These are phyloP conservation scores for Gracilaria domingensis DNA, from an alignment of 23 red algal genomes.

Conservation along the genomic window DNA sequence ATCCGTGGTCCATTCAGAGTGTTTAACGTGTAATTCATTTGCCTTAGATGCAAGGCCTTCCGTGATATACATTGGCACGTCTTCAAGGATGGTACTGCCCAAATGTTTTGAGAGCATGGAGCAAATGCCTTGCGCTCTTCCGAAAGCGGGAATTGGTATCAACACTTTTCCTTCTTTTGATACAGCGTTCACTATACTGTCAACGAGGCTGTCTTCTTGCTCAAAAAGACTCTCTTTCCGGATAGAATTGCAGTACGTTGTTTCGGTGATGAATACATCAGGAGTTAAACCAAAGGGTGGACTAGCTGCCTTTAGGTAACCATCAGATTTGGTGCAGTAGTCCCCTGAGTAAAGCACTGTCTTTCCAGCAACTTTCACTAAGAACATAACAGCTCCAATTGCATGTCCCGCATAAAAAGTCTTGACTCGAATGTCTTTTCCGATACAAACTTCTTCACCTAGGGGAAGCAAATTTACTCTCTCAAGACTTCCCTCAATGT, in stretches of 20 bases:
- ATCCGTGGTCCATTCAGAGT: slow-evolving; percentile 34
- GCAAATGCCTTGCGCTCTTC: slow-evolving; percentile 68
- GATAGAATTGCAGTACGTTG: slow-evolving; percentile 70
- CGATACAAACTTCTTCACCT: slow-evolving; percentile 10
- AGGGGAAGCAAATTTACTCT: slow-evolving; percentile 28
- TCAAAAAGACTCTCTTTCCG: not conserved
- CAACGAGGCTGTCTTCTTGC: slow-evolving; percentile 45
- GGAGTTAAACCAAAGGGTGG: slow-evolving; percentile 42
- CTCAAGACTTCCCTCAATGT: slow-evolving; percentile 24
- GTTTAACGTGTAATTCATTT: slow-evolving; percentile 14
- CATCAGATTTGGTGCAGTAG: slow-evolving; percentile 52
- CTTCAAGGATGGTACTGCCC: not conserved
- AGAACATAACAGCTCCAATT: slow-evolving; percentile 78
- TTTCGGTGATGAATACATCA: slow-evolving; percentile 84
- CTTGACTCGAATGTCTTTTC: slow-evolving; percentile 43
- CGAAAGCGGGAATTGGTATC: slow-evolving; percentile 79
- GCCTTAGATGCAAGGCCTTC: slow-evolving; percentile 60
- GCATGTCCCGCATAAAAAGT: slow-evolving; percentile 77
- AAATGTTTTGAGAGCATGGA: slow-evolving; percentile 45
- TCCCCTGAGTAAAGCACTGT: slow-evolving; percentile 89
- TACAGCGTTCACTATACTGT: slow-evolving; percentile 41
- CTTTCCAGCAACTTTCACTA: slow-evolving; percentile 27
- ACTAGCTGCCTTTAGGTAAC: slow-evolving; percentile 26
- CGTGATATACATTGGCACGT: slow-evolving; percentile 61
- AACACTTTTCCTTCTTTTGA: slow-evolving; percentile 82